Percentiles rank a stretch among this genome's conserved stretches.
Conservation (phyloP, 441 rosid genomes). For the Bocquillonia castaneifolia region DNA sequence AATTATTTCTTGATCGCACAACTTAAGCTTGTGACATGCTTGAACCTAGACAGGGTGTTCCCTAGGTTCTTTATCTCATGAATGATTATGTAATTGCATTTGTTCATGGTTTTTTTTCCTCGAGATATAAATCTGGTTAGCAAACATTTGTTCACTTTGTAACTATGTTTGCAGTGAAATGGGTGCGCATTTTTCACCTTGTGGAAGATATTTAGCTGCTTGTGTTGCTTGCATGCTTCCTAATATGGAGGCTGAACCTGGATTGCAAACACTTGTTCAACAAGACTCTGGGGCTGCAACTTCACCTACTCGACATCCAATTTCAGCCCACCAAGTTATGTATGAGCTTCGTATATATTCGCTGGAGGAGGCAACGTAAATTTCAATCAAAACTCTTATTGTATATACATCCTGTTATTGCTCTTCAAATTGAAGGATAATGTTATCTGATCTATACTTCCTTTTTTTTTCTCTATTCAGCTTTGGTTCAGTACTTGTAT, state of each 20-base stretch:
- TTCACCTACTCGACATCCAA: constrained; percentile 85
- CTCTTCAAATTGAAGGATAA: constrained; percentile 10
- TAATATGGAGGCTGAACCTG: constrained; percentile 61
- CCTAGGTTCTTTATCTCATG: background rate
- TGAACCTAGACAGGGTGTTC: background rate
- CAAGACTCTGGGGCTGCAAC: constrained; percentile 60
- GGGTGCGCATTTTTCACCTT: constrained; percentile 98
- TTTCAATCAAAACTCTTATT: constrained; percentile 18
- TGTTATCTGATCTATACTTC: constrained; percentile 3
- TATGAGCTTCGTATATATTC: constrained; percentile 93
- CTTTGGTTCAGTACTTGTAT: constrained; percentile 75
- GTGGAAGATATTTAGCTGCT: constrained; percentile 86
- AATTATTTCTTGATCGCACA: background rate
- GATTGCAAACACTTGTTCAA: constrained; percentile 45
- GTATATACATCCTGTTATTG: constrained; percentile 9
- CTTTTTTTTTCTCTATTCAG: constrained; percentile 35
- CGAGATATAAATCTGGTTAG: background rate
- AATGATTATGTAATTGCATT: background rate
- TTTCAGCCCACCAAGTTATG: constrained; percentile 73
- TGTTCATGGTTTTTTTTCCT: background rate
- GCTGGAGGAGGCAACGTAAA: constrained; percentile 85
- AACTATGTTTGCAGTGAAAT: constrained; percentile 68
- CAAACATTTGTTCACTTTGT: constrained; percentile 12
- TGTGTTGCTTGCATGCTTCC: constrained; percentile 88
- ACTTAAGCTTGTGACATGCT: constrained; percentile 1